Base-by-base conservation (phyloP, 2,329 filamentous ascomycete species). In the Arthrinium phaeospermum region DNA sequence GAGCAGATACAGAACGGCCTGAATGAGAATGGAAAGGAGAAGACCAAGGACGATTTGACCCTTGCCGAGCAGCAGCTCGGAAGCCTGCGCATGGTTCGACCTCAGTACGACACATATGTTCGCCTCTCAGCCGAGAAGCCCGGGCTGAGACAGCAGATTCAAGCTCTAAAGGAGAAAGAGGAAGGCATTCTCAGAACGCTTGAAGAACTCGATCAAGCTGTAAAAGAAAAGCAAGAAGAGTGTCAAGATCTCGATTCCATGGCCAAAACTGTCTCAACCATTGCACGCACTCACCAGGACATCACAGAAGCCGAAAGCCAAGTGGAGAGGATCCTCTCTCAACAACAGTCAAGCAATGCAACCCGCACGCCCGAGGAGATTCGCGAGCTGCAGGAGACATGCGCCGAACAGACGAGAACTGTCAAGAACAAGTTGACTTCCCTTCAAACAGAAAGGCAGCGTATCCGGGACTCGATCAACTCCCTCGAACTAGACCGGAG, bases 341-440 rank as follows among this genome's bases (percentile, higher is more conserved):
- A 95, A 76, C 93, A 98, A 79, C 91, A 92, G 78, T 89, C 91
- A 19, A 86, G 88, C 37, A 89, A 89, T 16, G 81, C 87, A 13
- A 88, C 90, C 19, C 90, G 94, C 74, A 93, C 93, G 44, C 88
- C 94, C 8, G 93, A 97, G 71, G 93, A 96, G 75, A 95, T 98
- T 70, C 93, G 96, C 77, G 91, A 93, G 70, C 90, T 95, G 68
- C 90, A 95, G 74, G 90, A 90, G 68, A 83, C 85, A 24, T 87
- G 92, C 71, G 89, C 88, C 27, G 93, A 95, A 73, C 90, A 93
- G 78, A 87, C 91, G 75, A 90, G 92, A 71, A 83, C 84, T 30
- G 83, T 91, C 41, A 94, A 93, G 79, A 86, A 86, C 57, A 88
- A 86, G 61, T 86, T 96, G 16, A 82, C 88, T 8, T 93, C 93